Conservation (phyloP, 805 yeast genomes). For the Scheffersomyces stipitis region DNA sequence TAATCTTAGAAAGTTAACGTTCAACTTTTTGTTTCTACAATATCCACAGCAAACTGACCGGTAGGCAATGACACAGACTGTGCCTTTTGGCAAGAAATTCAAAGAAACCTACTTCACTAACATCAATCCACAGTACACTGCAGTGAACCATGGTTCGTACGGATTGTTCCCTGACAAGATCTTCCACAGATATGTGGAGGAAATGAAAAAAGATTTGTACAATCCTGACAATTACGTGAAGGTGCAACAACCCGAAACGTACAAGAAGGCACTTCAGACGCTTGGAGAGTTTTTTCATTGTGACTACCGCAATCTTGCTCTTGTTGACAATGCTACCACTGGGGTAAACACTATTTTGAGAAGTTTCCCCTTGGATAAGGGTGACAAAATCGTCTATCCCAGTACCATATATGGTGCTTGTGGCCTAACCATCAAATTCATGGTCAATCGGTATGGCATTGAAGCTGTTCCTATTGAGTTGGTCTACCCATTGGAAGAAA, state of each 20-base stretch:
- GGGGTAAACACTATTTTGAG: constrained; percentile 60
- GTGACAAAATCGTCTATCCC: constrained; percentile 52
- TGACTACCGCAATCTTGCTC: constrained; percentile 48
- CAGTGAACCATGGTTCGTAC: constrained; percentile 66
- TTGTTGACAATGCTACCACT: constrained; percentile 59
- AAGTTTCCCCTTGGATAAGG: constrained; percentile 49
- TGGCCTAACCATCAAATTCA: constrained; percentile 47
- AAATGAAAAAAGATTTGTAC: constrained; percentile 19
- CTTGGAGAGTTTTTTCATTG: constrained; percentile 46
- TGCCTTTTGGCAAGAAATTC: constrained; percentile 50
- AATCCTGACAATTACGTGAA: constrained; percentile 51
- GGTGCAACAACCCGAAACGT: constrained; percentile 22
- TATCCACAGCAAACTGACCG: no score
- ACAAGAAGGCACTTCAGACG: constrained; percentile 32
- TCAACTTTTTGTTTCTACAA: no score
- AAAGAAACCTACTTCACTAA: constrained; percentile 46
- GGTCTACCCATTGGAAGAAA: constrained; percentile 14
- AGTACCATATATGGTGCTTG: constrained; percentile 57
- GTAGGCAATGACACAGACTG: no score
- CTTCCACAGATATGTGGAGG: constrained; percentile 32
- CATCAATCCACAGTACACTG: constrained; percentile 38
- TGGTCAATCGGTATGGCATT: constrained; percentile 30
- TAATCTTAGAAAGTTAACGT: no score
- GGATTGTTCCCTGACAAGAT: constrained; percentile 57
- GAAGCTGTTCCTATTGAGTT: constrained; percentile 17